phyloP scores from a whole-genome alignment of 2,329 filamentous ascomycete genomes.

The Talaromyces sp. region DNA sequence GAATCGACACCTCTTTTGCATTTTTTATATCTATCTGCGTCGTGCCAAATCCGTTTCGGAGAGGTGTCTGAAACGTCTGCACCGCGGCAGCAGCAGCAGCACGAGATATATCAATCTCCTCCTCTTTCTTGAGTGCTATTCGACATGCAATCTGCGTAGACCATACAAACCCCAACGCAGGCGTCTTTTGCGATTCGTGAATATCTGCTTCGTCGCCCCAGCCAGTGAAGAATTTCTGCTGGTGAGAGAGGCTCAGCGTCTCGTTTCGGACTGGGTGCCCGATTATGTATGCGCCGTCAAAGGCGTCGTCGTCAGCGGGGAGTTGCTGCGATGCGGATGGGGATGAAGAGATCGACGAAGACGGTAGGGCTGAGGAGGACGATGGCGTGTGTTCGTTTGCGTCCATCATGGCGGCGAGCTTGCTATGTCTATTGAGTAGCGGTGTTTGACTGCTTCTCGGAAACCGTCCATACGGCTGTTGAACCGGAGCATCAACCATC shows the following conservation, averaged over 20 bases:
- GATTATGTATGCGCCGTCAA: constrained; percentile 38
- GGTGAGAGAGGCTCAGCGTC: constrained; percentile 74
- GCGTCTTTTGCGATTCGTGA: constrained; percentile 64
- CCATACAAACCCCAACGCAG: constrained; percentile 85
- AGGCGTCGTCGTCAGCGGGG: constrained; percentile 28
- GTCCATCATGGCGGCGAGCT: neutral
- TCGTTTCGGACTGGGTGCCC: constrained; percentile 41
- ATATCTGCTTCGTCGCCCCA: constrained; percentile 68
- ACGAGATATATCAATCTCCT: constrained; percentile 44
- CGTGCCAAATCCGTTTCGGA: neutral
- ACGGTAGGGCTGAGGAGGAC: neutral
- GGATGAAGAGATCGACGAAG: neutral
- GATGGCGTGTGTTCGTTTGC: neutral
- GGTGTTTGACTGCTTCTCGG: constrained; percentile 5
- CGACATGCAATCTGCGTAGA: constrained; percentile 81
- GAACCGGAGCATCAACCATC: neutral
- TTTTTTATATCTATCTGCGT: neutral
- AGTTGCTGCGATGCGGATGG: constrained; percentile 32
- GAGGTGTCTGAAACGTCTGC: neutral
- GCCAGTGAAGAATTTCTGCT: constrained; percentile 92
- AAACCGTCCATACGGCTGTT: neutral
- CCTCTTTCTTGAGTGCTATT: constrained; percentile 73
- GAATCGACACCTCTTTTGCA: neutral
- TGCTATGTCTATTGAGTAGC: neutral
- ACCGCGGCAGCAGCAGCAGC: neutral